Evolutionary conservation across 2,329 filamentous ascomycete genomes (phyloP).

Genomic region (Aspergillus sp.): DNA sequence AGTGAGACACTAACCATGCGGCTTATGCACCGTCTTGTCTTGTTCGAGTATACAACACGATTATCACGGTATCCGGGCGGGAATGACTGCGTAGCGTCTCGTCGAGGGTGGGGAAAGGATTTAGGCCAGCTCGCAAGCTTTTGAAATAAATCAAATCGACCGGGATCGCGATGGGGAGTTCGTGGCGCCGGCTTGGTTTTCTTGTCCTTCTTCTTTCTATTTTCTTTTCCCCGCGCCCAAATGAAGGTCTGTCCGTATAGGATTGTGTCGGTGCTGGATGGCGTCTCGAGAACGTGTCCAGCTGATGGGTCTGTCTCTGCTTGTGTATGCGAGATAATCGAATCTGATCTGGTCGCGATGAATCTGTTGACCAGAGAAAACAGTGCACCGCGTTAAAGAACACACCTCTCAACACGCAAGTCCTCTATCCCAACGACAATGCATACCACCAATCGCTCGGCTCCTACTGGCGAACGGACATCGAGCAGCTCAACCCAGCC

Average conservation of each 20-base stretch:
- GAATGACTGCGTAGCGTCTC: background rate
- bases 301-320: background rate
- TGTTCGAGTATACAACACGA: background rate
- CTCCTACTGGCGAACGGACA: background rate
- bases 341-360: background rate
- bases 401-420: background rate
- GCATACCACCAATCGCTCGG: background rate
- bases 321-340: background rate
- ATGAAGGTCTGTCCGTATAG: conserved; percentile 1
- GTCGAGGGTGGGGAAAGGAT: background rate
- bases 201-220: too few species aligned
- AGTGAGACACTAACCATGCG: background rate
- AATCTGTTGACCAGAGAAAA: background rate
- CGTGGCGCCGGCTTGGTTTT: too few species aligned
- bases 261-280: background rate
- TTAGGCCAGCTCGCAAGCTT: background rate
- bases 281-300: background rate
- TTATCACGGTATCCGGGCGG: background rate
- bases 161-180: background rate
- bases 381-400: background rate
- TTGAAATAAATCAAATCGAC: background rate
- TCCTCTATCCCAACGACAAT: background rate
- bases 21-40: background rate
- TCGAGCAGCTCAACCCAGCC: background rate
- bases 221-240: background rate